A percentile compares a stretch with the other conserved stretches of the same genome.
phyloP scores from a whole-genome alignment of 306 rosid species.

The Fragaria nilgerrensis region DNA sequence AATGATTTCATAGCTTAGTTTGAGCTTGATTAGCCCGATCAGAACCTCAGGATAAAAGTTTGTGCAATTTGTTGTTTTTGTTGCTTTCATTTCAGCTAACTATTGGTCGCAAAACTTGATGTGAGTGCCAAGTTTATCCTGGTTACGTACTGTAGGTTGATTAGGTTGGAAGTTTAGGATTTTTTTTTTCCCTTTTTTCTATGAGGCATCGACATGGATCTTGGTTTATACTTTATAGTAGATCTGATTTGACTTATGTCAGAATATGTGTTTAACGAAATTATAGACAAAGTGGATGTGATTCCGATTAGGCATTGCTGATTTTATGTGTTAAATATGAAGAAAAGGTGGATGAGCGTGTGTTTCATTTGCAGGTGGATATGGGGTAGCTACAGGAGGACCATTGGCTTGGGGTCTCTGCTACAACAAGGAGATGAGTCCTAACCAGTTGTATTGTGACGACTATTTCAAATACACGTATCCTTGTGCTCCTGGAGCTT shows the following conservation, averaged over 20 bases:
- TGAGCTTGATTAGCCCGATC: not conserved
- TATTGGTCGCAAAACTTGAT: not conserved
- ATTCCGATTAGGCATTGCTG: not conserved
- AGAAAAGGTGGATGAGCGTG: not conserved
- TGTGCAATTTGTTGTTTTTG: not conserved
- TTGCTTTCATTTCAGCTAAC: not conserved
- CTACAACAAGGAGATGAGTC: slow-evolving; percentile 93
- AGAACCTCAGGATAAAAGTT: not conserved
- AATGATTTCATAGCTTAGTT: not conserved
- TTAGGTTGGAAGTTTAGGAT: not conserved
- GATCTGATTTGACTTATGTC: not conserved
- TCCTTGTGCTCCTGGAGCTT: slow-evolving; percentile 88
- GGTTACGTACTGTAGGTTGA: not conserved
- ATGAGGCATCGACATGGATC: not conserved
- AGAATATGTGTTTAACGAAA: not conserved
- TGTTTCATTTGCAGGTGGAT: slow-evolving; percentile 66
- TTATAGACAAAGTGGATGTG: not conserved
- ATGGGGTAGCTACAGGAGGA: slow-evolving; percentile 97
- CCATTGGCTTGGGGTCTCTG: slow-evolving; percentile 96
- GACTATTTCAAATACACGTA: slow-evolving; percentile 73
- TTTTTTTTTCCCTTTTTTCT: not conserved
- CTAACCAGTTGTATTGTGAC: slow-evolving; percentile 79
- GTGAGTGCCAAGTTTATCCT: slow-evolving; percentile 30
- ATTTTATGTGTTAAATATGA: not conserved
- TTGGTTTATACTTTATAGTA: not conserved